Evolutionary conservation across 1,284 basidiomycete species (phyloP).

Genomic region (Tetrapyrgos nigripes): DNA sequence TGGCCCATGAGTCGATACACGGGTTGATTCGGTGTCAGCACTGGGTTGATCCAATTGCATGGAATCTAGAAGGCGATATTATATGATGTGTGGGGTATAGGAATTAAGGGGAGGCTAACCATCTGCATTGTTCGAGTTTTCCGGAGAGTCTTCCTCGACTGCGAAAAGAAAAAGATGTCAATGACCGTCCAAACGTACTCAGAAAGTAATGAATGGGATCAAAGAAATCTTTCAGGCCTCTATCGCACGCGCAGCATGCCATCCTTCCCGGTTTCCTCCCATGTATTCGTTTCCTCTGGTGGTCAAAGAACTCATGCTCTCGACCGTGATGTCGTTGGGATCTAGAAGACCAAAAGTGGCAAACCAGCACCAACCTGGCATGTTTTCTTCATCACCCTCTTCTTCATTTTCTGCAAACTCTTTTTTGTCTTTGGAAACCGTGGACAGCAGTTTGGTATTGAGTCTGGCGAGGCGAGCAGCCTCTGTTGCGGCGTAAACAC

Average conservation of each 20-base stretch:
- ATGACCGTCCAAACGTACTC: conserved; percentile 39
- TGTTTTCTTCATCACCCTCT: conserved; percentile 42
- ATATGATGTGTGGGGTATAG: conserved; percentile 14
- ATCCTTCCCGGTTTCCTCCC: neutral
- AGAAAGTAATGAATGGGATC: conserved; percentile 30
- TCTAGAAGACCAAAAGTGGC: conserved; percentile 62
- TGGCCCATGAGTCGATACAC: conserved; percentile 77
- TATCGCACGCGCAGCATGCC: neutral
- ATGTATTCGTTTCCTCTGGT: conserved; percentile 13
- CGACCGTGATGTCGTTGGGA: conserved; percentile 57
- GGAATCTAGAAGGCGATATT: conserved; percentile 43
- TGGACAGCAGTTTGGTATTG: conserved; percentile 68
- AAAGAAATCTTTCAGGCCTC: conserved; percentile 19
- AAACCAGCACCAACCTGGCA: conserved; percentile 73
- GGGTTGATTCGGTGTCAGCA: conserved; percentile 35
- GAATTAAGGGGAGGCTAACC: conserved; percentile 12
- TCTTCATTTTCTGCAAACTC: conserved; percentile 44
- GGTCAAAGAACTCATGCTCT: conserved; percentile 46
- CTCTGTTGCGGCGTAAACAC: conserved; percentile 85
- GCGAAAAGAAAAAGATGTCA: conserved; percentile 39
- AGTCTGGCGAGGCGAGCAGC: conserved; percentile 86
- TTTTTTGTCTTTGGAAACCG: conserved; percentile 48
- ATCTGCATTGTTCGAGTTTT: conserved; percentile 2
- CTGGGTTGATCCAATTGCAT: conserved; percentile 56
- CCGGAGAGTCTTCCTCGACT: conserved; percentile 31